Evolutionary conservation across 2,329 filamentous ascomycete genomes (phyloP), one percentile per base, ranked within the genome.

Genomic region (Huntiella bhutanensis): DNA sequence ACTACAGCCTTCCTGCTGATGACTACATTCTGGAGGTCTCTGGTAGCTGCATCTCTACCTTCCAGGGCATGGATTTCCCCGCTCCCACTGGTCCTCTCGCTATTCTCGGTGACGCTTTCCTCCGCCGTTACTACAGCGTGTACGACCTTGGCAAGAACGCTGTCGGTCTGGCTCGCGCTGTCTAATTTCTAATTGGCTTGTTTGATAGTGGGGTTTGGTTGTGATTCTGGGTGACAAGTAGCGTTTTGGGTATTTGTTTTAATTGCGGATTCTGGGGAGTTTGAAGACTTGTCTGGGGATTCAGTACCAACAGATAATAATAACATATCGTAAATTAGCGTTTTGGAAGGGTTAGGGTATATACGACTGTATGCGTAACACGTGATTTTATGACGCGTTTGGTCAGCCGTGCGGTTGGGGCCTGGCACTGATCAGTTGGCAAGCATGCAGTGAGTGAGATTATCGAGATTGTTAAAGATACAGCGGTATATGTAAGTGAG

Each of bases 1-100:
- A 95, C 70, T 98, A 96, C 71, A 81, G 78, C 60, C 93, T 98
- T 55, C 69, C 72, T 48, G 68, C 91, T 12, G 80, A 80, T 54
- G 91, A 98, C 68, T 98, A 98, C 70, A 87, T 95, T 55, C 78
- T 98, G 36, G 87, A 98, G 66, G 77, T 95, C 38, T 82, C 87
- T 60, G 91, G 88, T 56, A 88, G 80, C 61, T 98, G 91, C 66
- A 94, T 98, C 64, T 95, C 86, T 52, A 82, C 85, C 55, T 94
- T 98, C 69, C 92, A 93, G 77, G 87, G 86, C 57, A 93, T 96
- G 80, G 91, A 87, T 62, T 78, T 85, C 67, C 81, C 86, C 48
- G 82, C 79, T 59, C 86, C 86, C 35, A 80, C 82, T 50, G 88
- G 91, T 41, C 91, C 91, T 55, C 76, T 98, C 53, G 87, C 85